Base-by-base conservation (phyloP, 805 yeast species). In the Ogataea pignaliae region DNA sequence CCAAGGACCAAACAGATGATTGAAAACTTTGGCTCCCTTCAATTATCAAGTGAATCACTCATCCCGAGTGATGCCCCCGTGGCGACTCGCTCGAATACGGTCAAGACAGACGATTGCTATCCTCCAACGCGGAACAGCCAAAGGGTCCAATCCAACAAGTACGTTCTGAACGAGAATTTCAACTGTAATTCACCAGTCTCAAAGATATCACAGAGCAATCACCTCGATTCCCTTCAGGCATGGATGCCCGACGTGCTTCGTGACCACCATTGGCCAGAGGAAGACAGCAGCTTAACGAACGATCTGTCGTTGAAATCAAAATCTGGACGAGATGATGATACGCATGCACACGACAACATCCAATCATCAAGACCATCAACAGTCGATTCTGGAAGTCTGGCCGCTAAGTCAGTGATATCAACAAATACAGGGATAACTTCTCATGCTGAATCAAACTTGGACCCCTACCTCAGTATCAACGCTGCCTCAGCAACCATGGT, bases 191-290 rank as follows among this genome's bases (percentile, higher is more conserved):
- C 58, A 3, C 53, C 56, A 2, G 47, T 48, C 15, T 18, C 36
- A 3, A 45, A 46, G n/a, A 33, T 28, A 7, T 35, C 48, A 14
- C 21, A 29, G 12, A 34, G 6, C 21, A 32, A 11, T 12, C 34
- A 36, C 12, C 34, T 34, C 11, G 36, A 36, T 17, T 29, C 35
- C 21, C 10, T 29, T n/a, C 37, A 29, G 15, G 36, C 34, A 10
- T 60, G 64, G 64, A 41, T 61, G 36, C 66, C 66, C 1, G 53
- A 54, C 16, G 48, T 59, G 16, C 37, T 61, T 16, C 48, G 43
- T 32, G 57, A 45, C 32, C 56, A 59, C 31, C 44, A 49, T 18
- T 61, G 66, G 66, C 57, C 59, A 2, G 60, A 54, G 14, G 3
- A 34, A 36, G 34, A 44, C 35, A 9, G 12, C 45, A 29, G 43